Percentiles rank a stretch among this genome's conserved stretches.
phyloP scores from a whole-genome alignment of 352 stramenopile genomes.

The Phytopythium litorale region DNA sequence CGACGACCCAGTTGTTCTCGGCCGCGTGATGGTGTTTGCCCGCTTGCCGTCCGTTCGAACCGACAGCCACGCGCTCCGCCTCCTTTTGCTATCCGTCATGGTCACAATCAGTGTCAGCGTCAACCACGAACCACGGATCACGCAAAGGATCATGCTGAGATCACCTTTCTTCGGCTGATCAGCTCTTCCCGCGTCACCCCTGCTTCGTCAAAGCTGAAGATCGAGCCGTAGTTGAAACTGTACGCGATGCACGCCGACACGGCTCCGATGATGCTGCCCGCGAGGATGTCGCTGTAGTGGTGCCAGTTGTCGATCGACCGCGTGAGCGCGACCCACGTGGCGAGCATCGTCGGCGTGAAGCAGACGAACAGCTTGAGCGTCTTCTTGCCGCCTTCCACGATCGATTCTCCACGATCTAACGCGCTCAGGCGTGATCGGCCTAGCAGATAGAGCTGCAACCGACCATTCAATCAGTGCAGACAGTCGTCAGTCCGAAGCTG shows the following conservation, averaged over 20 bases:
- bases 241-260: constrained; percentile 35
- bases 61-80: no score
- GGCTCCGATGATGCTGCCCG: constrained; percentile 50
- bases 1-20: background rate
- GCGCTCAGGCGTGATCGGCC: constrained; percentile 62
- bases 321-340: constrained; percentile 72
- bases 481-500: constrained; percentile 8
- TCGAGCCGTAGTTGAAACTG: constrained; percentile 57
- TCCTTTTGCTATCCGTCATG: background rate
- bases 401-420: constrained; percentile 43
- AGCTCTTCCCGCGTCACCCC: constrained; percentile 38
- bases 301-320: constrained; percentile 86
- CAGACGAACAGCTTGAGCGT: constrained; percentile 74
- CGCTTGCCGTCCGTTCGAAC: no score
- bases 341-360: constrained; percentile 66
- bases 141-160: no score
- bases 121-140: background rate
- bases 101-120: background rate
- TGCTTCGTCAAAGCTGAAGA: constrained; percentile 46
- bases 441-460: constrained; percentile 56
- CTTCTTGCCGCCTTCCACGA: constrained; percentile 50
- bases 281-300: constrained; percentile 71
- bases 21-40: no score
- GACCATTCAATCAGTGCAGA: background rate
- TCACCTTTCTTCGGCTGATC: constrained; percentile 16